Evolutionary conservation across 805 yeast genomes (phyloP), one percentile per base, ranked within the genome.

Genomic region (Saturnispora besseyi): DNA sequence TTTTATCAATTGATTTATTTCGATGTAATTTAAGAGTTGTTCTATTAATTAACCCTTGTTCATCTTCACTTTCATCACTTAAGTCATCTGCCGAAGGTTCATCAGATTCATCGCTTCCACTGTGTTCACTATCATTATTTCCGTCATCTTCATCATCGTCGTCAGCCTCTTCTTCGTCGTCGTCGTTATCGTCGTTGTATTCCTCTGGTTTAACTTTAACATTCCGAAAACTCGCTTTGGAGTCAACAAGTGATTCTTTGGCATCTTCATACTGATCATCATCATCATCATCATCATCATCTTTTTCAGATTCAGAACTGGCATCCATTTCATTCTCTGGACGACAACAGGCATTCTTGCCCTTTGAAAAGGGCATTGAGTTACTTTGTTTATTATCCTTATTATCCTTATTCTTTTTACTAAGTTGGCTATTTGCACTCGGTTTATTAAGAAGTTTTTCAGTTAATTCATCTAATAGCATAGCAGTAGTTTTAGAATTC

Each of bases 261-360:
- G 28, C 45, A 21, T 42, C 34, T 42, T 42, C 26, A 11, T 24
- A 31, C 45, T 38, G 44, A 32, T 30, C 41, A 26, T 37, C 38
- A 13, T 38, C 37, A 9, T 29, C 40, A n/a, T 41, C 44, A 9
- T n/a, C 30, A 9, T 38, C 42, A 24, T 38, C 30, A 4, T 38
- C 42, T 22, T 11, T 11, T 11, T 5, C 28, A 22, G 29, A 22
- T 5, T 22, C 28, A 24, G 30, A 38, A 22, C 42, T 38, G 42
- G 28, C 13, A 12, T 38, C 21, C 4, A 24, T 28, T 11, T 45
- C 24, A 29, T 37, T 21, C 42, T 37, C 48, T 37, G 42, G 48
- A 45, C 47, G 47, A 45, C 47, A 45, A 45, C 47, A 21, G 47
- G 47, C 47, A 45, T 45, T 28, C 47, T 36, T 45, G 47, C 47